Evolutionary conservation across 2,329 filamentous ascomycete species (phyloP).

Genomic region (Exophiala sideris): DNA sequence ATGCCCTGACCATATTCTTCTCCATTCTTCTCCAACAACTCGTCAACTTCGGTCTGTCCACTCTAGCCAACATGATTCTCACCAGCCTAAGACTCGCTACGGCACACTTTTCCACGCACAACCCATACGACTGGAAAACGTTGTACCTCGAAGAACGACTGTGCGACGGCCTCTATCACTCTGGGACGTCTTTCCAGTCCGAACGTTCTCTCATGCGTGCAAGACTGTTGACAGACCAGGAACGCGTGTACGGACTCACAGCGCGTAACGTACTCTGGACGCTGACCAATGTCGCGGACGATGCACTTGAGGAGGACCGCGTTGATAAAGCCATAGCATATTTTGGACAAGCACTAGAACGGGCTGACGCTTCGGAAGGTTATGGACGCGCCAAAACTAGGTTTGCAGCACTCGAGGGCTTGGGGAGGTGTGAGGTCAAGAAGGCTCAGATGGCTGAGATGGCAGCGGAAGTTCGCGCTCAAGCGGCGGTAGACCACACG

Average conservation of each 20-base stretch:
- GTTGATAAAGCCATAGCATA: conserved; percentile 1
- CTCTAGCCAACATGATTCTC: conserved; percentile 1
- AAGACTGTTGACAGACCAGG: conserved; percentile 6
- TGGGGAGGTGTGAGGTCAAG: conserved; percentile 9
- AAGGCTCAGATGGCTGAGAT: not conserved
- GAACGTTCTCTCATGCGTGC: conserved; percentile 1
- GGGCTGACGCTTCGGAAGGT: conserved; percentile 3
- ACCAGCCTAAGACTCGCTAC: not conserved
- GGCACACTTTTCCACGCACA: not conserved
- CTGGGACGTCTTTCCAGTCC: not conserved
- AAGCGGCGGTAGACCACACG: no score
- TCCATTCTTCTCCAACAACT: not conserved
- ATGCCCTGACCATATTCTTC: conserved; percentile 7
- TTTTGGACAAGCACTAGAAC: conserved; percentile 2
- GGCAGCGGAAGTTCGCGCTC: not conserved
- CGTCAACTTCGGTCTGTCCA: not conserved
- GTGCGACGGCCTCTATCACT: conserved; percentile 14
- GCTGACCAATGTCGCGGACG: conserved; percentile 17
- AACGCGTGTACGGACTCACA: conserved; percentile 4
- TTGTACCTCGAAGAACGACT: conserved; percentile 14
- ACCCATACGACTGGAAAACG: conserved; percentile 7
- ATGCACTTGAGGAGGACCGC: conserved; percentile 2
- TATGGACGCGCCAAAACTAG: conserved; percentile 12
- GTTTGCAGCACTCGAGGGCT: conserved; percentile 11
- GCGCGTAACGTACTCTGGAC: conserved; percentile 16